These are phyloP conservation scores for Mollisiaceae sp. DNA, from an alignment of 2,329 filamentous ascomycete genomes.

Conservation along the genomic window DNA sequence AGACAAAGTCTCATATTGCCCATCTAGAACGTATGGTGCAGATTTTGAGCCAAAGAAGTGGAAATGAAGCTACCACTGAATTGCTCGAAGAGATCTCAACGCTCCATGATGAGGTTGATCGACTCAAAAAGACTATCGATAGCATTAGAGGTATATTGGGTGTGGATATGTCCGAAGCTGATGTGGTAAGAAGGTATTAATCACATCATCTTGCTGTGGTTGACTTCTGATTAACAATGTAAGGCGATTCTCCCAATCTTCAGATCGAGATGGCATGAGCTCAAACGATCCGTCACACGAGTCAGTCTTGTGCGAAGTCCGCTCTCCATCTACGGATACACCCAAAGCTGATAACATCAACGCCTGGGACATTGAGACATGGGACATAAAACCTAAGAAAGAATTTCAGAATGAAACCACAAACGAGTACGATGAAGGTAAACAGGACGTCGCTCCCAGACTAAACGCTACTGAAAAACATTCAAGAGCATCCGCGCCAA, in stretches of 20 bases:
- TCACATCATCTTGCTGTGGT: background rate
- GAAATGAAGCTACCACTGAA: constrained; percentile 22
- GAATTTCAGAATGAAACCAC: background rate
- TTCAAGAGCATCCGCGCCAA: background rate
- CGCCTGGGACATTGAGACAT: background rate
- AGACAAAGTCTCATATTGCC: constrained; percentile 28
- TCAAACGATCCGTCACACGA: background rate
- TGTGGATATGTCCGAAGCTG: constrained; percentile 5
- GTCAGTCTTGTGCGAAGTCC: background rate
- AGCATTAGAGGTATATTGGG: constrained; percentile 25
- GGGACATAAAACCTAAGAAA: background rate
- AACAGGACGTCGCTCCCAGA: background rate
- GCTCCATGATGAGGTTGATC: constrained; percentile 27
- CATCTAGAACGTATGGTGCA: constrained; percentile 30
- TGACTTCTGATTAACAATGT: background rate
- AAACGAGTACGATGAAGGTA: background rate
- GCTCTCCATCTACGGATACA: background rate
- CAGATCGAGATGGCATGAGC: background rate
- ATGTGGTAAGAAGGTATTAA: background rate
- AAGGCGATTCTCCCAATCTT: background rate
- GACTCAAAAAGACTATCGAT: constrained; percentile 31
- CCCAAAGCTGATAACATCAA: background rate
- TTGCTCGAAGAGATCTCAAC: constrained; percentile 27
- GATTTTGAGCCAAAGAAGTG: constrained; percentile 31
- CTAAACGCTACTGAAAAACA: background rate